A percentile compares a stretch with the other conserved stretches of the same genome.
Conservation (phyloP, 106 monocot genomes). For the Xerophyta viscosa region DNA sequence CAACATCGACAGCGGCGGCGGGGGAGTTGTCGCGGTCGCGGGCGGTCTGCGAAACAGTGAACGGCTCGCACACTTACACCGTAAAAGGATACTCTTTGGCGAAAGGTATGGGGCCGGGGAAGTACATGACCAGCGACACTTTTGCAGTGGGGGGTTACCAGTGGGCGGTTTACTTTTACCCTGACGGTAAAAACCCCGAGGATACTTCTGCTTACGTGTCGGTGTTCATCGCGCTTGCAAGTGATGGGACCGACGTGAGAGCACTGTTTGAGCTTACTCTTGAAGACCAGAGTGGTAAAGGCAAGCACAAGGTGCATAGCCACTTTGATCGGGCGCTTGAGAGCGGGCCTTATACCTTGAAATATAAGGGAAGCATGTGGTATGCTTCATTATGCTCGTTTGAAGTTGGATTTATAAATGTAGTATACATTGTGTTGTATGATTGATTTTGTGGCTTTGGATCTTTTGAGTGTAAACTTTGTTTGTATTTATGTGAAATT, state of each 20-base stretch:
- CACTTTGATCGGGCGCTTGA: slow-evolving; percentile 54
- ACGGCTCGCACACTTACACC: slow-evolving; percentile 58
- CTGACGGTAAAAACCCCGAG: slow-evolving; percentile 73
- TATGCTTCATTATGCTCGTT: slow-evolving; percentile 6
- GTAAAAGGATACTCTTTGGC: slow-evolving; percentile 68
- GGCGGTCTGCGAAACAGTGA: slow-evolving; percentile 59
- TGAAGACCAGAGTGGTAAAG: slow-evolving; percentile 59
- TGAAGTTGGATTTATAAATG: too few species aligned
- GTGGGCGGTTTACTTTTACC: slow-evolving; percentile 80
- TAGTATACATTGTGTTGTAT: too few species aligned
- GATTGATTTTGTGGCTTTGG: too few species aligned
- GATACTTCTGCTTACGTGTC: slow-evolving; percentile 60
- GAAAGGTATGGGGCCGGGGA: slow-evolving; percentile 69
- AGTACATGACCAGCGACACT: slow-evolving; percentile 54
- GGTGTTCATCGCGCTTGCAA: slow-evolving; percentile 57
- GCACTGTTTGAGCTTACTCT: slow-evolving; percentile 65
- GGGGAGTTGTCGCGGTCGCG: slow-evolving; percentile 23
- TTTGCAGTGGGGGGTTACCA: slow-evolving; percentile 62
- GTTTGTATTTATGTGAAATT: too few species aligned
- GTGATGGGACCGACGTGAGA: slow-evolving; percentile 62
- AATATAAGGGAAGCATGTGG: slow-evolving; percentile 67
- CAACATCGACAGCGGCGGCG: neutral
- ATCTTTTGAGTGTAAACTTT: too few species aligned
- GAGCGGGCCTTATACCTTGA: slow-evolving; percentile 54
- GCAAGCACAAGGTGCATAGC: slow-evolving; percentile 62